Evolutionary conservation across 805 yeast species (phyloP).

Genomic region (Sugiyamaella smithiae): DNA sequence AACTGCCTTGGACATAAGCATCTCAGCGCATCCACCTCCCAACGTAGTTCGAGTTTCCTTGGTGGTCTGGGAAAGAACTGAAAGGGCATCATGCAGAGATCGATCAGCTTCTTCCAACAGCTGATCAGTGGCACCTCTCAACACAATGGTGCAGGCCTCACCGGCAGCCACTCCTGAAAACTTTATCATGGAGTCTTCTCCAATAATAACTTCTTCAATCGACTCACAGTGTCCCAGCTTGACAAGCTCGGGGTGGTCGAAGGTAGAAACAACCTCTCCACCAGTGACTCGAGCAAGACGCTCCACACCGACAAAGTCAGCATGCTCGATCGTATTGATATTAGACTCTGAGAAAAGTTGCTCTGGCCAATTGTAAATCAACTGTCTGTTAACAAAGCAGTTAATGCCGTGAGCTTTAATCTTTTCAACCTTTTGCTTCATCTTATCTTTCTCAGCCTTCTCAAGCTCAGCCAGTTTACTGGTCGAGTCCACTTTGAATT

Average conservation of each 20-base stretch:
- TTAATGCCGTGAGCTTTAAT: conserved; percentile 84
- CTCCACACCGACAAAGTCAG: conserved; percentile 97
- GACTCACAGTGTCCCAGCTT: conserved; percentile 83
- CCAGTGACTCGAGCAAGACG: conserved; percentile 95
- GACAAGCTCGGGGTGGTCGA: conserved; percentile 85
- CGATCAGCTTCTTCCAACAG: conserved; percentile 96
- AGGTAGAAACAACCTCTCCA: conserved; percentile 96
- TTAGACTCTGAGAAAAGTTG: conserved; percentile 84
- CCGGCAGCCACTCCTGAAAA: conserved; percentile 96
- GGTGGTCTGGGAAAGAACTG: conserved; percentile 93
- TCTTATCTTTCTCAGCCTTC: conserved; percentile 89
- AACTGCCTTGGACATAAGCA: conserved; percentile 97
- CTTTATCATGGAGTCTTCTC: conserved; percentile 85
- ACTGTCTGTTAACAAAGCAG: conserved; percentile 91
- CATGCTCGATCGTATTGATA: conserved; percentile 93
- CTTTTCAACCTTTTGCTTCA: conserved; percentile 85
- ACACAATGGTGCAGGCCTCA: conserved; percentile 91
- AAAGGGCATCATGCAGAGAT: conserved; percentile 93
- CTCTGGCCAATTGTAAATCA: conserved; percentile 97
- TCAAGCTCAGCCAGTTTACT: conserved; percentile 91
- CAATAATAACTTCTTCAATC: conserved; percentile 89
- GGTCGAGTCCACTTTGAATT: conserved; percentile 93
- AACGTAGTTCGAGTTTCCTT: conserved; percentile 85
- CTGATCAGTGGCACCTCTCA: conserved; percentile 97
- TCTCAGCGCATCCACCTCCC: conserved; percentile 94